phyloP scores from a whole-genome alignment of 23 red algal genomes.

The Gracilaria vermiculophylla region DNA sequence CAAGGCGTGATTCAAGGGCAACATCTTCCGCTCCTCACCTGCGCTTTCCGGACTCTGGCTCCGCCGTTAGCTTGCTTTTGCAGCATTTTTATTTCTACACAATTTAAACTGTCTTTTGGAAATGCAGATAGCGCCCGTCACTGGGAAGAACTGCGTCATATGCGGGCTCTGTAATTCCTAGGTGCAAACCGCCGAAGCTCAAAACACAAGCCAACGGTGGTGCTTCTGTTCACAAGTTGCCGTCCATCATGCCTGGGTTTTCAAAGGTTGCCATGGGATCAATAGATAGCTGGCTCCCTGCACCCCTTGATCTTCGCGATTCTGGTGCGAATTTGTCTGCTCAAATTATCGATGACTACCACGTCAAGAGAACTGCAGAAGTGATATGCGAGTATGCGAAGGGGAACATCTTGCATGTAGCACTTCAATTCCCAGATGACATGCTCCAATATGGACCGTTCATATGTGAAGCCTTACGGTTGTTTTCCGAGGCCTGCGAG shows the following conservation, averaged over 20 bases:
- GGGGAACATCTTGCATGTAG: conserved; percentile 17
- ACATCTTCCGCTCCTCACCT: no score
- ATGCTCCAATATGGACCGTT: conserved; percentile 47
- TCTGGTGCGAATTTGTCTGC: neutral
- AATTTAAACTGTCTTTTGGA: no score
- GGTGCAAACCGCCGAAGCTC: no score
- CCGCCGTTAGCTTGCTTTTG: no score
- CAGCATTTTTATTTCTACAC: no score
- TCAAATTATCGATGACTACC: neutral
- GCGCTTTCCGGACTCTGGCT: no score
- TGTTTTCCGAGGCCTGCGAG: neutral
- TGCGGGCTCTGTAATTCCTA: no score
- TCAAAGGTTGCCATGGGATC: neutral
- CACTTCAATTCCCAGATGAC: conserved; percentile 84
- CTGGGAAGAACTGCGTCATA: no score
- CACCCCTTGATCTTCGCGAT: neutral
- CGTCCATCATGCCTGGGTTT: neutral
- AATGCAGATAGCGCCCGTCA: no score
- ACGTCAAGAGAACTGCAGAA: neutral
- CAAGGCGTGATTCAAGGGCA: no score
- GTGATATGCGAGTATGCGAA: neutral
- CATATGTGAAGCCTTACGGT: conserved; percentile 23
- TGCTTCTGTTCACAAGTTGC: no score
- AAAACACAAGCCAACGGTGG: no score
- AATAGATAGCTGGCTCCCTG: neutral